A percentile compares a stretch with the other conserved stretches of the same genome.
These are phyloP conservation scores for Cucumis sativus DNA, from an alignment of 306 rosid genomes.

Conservation along the genomic window Cucumber_9930_V3 NC_026659.2:23428501-23429000, in stretches of 20 bases:
- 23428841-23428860: not conserved
- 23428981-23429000: no score
- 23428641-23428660: constrained; percentile 5
- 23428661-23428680: not conserved
- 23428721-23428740: not conserved
- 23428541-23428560: not conserved
- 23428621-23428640: not conserved
- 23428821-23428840: not conserved
- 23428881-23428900: not conserved
- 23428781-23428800: not conserved
- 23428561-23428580: not conserved
- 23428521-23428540: not conserved
- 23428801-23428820: not conserved
- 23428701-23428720: not conserved
- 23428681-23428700: not conserved
- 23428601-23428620: not conserved
- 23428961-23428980: not conserved
- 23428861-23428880: not conserved
- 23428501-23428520: not conserved
- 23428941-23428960: not conserved
- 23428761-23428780: not conserved
- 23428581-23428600: not conserved
- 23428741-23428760: not conserved
- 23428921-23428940: not conserved
- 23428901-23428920: not conserved